Conservation (phyloP, 495 filamentous ascomycete genomes). For the Podospora pseudocomata region DNA sequence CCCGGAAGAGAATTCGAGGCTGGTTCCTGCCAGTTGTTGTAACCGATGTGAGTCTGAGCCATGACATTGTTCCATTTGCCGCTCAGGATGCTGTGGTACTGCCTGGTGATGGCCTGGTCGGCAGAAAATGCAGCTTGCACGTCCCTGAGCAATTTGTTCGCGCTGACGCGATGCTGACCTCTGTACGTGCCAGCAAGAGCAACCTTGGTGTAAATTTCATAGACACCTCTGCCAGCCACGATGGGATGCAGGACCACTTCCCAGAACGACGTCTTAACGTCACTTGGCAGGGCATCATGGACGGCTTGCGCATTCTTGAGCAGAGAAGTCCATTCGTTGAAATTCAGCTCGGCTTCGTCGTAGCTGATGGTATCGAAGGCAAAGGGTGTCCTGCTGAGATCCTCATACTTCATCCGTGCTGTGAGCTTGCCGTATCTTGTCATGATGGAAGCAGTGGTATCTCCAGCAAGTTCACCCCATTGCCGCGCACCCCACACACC, state of each 20-base stretch:
- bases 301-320: slow-evolving; percentile 46
- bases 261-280: slow-evolving; percentile 52
- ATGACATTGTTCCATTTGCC: slow-evolving; percentile 61
- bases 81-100: slow-evolving; percentile 52
- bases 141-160: slow-evolving; percentile 49
- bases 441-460: slow-evolving; percentile 46
- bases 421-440: slow-evolving; percentile 55
- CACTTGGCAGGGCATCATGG: slow-evolving; percentile 40
- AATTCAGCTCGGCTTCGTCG: slow-evolving; percentile 57
- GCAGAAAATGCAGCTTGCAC: slow-evolving; percentile 51
- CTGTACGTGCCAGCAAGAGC: slow-evolving; percentile 25
- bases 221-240: slow-evolving; percentile 46
- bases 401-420: slow-evolving; percentile 59
- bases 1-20: slow-evolving; percentile 51
- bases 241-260: slow-evolving; percentile 61
- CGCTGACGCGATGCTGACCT: slow-evolving; percentile 26
- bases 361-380: slow-evolving; percentile 59
- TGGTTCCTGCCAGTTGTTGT: slow-evolving; percentile 53
- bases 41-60: slow-evolving; percentile 34
- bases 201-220: slow-evolving; percentile 35
- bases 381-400: slow-evolving; percentile 47
- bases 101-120: slow-evolving; percentile 51
- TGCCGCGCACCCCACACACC: slow-evolving; percentile 41
- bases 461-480: slow-evolving; percentile 33
- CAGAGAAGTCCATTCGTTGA: slow-evolving; percentile 53